Evolutionary conservation across 306 rosid genomes (phyloP), one percentile per base, ranked within the genome.

Genomic region (Cicer arietinum): DNA sequence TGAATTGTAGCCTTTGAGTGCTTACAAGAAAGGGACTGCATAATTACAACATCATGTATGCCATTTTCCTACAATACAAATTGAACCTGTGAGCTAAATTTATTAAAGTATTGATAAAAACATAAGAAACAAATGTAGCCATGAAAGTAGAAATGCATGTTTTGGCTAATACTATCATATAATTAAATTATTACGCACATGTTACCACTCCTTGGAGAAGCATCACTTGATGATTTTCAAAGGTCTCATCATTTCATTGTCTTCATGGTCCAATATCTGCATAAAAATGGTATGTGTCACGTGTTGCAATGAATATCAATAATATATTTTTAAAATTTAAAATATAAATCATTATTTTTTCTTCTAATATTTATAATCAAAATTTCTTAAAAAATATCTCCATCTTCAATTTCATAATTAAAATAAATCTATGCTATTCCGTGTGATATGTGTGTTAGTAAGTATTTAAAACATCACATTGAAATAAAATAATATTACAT

Each of bases 161-260:
- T 25, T 25, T 25, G 35, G 4, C 35, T 25, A 25, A 25, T 25
- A 25, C 35, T 25, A 25, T 25, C 35, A 25, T 25, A 25, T 25
- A 25, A 25, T 2, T 25, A 25, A 25, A 25, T 25, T 2, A 7
- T 42, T 53, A 53, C 12, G 3, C 67, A 76, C 40, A 30, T 45
- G 6, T 30, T 14, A 43, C 25, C 56, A 61, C 9, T 62, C 10
- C 3, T 48, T 12, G 48, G 48, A n/a, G 41, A 63, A 47, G 40
- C 45, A 5, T 88, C 85, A 89, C 56, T 73, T 64, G 46, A 90
- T 42, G 13, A 92, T 6, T 77, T 89, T 90, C 63, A 92, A 73
- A 3, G 98, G 98, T 62, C 96, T 87, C 91, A 92, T 92, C 98
- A 92, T 92, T 14, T 53, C 96, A 80, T 92, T 92, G 85, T 92